Evolutionary conservation across 2,329 filamentous ascomycete species (phyloP), one percentile per base, ranked within the genome.

Genomic region (Penicillium brasilianum): DNA sequence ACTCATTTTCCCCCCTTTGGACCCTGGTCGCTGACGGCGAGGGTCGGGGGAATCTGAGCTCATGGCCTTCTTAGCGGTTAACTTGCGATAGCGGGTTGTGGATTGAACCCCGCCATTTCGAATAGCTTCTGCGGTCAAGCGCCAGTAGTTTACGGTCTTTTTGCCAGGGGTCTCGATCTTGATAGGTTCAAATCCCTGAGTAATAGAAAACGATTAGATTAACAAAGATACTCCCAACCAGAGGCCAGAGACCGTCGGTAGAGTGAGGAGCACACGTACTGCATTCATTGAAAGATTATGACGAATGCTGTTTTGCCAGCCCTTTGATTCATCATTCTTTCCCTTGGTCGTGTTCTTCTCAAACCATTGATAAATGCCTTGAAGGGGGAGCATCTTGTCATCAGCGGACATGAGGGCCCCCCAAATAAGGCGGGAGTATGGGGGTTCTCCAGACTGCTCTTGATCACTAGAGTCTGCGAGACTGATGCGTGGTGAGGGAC

Each of bases 201-300:
- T 32, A 37, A 36, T 36, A 30, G 55, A 53, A 39, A 53, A 28
- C 11, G n/a, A 10, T 46, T 46, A 46, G 43, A n/a, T n/a, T 22
- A n/a, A 22, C 25, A 28, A 28, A 28, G 25, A 28, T 48, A 20
- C 13, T 48, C 16, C 30, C 32, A 32, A 50, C 20, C 8, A 8
- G 28, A n/a, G 11, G 11, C 18, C n/a, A 11, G 16, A 32, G 18
- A 32, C 16, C 10, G 16, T 34, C 22, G 25, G 34, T 28, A 13
- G 61, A 63, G 34, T 13, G 30, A 32, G 30, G 20, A 28, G 46
- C 57, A 49, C 16, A 82, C 87, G 78, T 86, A 97, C 94, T 62
- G 85, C 84, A 70, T 98, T 98, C 93, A 98, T 97, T 51, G 92
- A 97, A 8, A 98, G 81, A 69, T 98, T 98, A 76, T 98, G 94